Evolutionary conservation across 2,329 filamentous ascomycete species (phyloP).

Genomic region (Claviceps lovelessii): DNA sequence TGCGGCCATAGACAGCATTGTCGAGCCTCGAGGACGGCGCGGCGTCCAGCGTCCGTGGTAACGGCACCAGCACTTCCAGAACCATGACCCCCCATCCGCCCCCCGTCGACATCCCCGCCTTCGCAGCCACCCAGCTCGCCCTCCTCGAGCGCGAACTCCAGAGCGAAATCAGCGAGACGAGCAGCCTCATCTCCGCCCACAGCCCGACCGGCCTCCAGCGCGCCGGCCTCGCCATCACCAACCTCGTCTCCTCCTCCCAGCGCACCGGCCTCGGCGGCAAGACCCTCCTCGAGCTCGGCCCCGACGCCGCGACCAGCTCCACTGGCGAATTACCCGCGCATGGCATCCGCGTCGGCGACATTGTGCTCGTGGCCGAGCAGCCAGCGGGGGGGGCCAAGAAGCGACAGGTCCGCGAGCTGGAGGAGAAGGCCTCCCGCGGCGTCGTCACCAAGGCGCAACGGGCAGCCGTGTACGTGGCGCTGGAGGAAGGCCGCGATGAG

Average conservation of each 20-base stretch:
- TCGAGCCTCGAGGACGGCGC: no score
- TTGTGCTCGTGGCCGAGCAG: constrained; percentile 63
- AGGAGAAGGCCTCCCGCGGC: constrained; percentile 52
- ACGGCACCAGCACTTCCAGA: background rate
- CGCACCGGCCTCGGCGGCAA: constrained; percentile 87
- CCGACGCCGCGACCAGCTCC: constrained; percentile 52
- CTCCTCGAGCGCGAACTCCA: constrained; percentile 59
- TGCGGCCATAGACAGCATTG: no score
- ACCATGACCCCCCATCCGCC: constrained; percentile 21
- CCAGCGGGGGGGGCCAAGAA: constrained; percentile 58
- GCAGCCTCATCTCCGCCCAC: constrained; percentile 50
- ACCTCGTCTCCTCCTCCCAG: constrained; percentile 58
- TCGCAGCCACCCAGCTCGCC: constrained; percentile 55
- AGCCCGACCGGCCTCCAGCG: constrained; percentile 56
- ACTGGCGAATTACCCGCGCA: constrained; percentile 53
- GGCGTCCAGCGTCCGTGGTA: no score
- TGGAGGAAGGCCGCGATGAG: constrained; percentile 49
- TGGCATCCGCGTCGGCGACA: constrained; percentile 62
- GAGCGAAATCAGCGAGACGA: constrained; percentile 57
- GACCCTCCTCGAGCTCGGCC: constrained; percentile 65
- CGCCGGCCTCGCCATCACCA: constrained; percentile 65
- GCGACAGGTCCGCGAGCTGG: constrained; percentile 55
- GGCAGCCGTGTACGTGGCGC: constrained; percentile 47
- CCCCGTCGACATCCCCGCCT: constrained; percentile 49
- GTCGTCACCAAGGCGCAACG: constrained; percentile 54